Conservation (phyloP, 2,329 filamentous ascomycete genomes). For the Penicillium sp. region DNA sequence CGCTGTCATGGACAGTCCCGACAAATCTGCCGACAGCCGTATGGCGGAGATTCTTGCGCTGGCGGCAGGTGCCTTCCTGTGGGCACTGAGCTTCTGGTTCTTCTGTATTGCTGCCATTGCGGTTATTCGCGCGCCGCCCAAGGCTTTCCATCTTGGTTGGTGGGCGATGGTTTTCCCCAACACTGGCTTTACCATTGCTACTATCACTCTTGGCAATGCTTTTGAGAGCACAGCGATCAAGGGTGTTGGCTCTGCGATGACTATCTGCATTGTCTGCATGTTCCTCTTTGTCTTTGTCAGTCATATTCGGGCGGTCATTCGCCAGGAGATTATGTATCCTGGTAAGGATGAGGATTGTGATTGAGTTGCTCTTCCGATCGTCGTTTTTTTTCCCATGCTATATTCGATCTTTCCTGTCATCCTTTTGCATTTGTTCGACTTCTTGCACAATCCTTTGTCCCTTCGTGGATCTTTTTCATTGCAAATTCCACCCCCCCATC, state of each 20-base stretch:
- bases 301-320: slow-evolving; percentile 52
- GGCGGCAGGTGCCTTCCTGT: slow-evolving; percentile 58
- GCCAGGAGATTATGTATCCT: slow-evolving; percentile 56
- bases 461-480: not conserved
- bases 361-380: slow-evolving; percentile 9
- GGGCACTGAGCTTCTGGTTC: slow-evolving; percentile 62
- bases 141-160: slow-evolving; percentile 55
- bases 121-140: slow-evolving; percentile 44
- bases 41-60: slow-evolving; percentile 50
- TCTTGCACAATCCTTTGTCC: not conserved
- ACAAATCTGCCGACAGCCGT: slow-evolving; percentile 30
- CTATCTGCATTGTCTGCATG: slow-evolving; percentile 53
- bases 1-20: slow-evolving; percentile 44
- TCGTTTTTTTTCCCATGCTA: not conserved
- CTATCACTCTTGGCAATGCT: slow-evolving; percentile 56
- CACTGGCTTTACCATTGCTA: slow-evolving; percentile 60
- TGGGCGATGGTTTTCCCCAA: slow-evolving; percentile 68
- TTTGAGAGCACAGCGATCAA: slow-evolving; percentile 54
- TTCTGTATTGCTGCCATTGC: slow-evolving; percentile 53
- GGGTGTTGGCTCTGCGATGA: slow-evolving; percentile 57
- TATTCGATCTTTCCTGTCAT: not conserved
- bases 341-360: slow-evolving; percentile 59
- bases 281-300: slow-evolving; percentile 55
- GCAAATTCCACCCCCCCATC: not conserved
- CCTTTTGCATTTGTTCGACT: not conserved